Base-by-base conservation (phyloP, 768 basidiomycete species). In the Collybia mongolica region DNA sequence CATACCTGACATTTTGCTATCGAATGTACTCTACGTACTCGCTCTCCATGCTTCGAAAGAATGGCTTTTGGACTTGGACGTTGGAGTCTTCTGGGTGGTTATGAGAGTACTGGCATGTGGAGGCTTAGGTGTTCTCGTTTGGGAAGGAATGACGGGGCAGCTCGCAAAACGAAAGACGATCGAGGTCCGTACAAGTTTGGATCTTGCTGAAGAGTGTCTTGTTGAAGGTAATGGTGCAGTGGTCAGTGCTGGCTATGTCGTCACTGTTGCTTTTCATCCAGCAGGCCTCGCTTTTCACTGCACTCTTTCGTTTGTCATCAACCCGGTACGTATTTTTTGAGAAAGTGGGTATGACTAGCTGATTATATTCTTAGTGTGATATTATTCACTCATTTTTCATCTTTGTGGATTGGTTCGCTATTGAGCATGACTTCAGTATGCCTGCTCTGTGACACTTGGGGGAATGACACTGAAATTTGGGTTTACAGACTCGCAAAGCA, bases 11-110 rank as follows among this genome's bases (percentile, higher is more conserved):
- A 73, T 88, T 44, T 58, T 84, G 49, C 59, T 84, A 36, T 81
- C 82, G 0, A 84, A 89, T 68, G 65, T 80, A 18, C 67, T 88
- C 42, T 82, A 86, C 51, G 84, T 85, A 28, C 65, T 83, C 17
- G 75, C 83, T 4, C 66, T 86, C 29, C 78, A 83, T 65, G 76
- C 81, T 5, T 75, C 80, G 44, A 88, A 87, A 68, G 85, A 83
- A 58, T 80, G 81, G 71, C 66, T 90, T 6, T 67, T 91, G 41
- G 72, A 80, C 15, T 76, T 77, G 35, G 84, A 88, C 63, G 79
- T 84, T 18, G 84, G 84, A 6, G 78, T 86, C 7, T 84, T 90
- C 60, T 91, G 88, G 90, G 73, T 89, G 12, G 72, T 86, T 28
- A 83, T 90, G 71, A 72, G 87, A 54, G 76, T 89, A 43, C 71